Conservation (phyloP, 371 early-diverging fungal genomes). For the Thermomucor indicae-seudaticae region DNA sequence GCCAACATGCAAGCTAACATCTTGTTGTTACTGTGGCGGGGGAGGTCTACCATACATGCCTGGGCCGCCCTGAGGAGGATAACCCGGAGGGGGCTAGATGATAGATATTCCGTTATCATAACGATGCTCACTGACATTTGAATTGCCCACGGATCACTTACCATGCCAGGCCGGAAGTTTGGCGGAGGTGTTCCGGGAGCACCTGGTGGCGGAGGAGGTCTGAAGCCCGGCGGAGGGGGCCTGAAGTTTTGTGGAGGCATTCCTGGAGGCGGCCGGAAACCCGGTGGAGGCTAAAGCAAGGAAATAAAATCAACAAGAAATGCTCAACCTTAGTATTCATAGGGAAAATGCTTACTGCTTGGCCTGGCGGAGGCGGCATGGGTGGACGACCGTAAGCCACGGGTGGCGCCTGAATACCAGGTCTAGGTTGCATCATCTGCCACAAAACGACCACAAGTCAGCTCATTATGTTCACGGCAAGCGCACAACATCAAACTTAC, state of each 20-base stretch:
- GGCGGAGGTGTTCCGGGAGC: conserved; percentile 39
- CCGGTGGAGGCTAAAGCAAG: conserved; percentile 48
- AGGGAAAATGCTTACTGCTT: conserved; percentile 24
- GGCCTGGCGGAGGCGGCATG: conserved; percentile 27
- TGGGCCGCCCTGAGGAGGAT: conserved; percentile 13
- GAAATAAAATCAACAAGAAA: background rate
- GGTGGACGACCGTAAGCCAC: conserved; percentile 75
- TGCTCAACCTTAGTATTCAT: background rate
- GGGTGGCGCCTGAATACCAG: conserved; percentile 62
- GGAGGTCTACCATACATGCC: conserved; percentile 13
- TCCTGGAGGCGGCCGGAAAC: conserved; percentile 59
- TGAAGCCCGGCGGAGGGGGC: conserved; percentile 55
- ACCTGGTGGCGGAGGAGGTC: conserved; percentile 45
- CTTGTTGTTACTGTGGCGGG: conserved; percentile 1
- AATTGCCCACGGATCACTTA: conserved; percentile 4
- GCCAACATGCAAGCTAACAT: background rate
- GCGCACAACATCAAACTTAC: conserved; percentile 18
- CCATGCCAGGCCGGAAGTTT: conserved; percentile 39
- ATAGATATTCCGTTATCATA: background rate
- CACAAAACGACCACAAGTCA: background rate
- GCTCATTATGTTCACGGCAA: background rate
- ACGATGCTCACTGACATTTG: background rate
- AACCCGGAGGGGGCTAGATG: conserved; percentile 11
- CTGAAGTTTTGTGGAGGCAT: conserved; percentile 49
- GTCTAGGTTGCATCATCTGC: conserved; percentile 71